Base-by-base conservation (phyloP, 129 eudicot genomes). In the Escallonia herrerae region DNA sequence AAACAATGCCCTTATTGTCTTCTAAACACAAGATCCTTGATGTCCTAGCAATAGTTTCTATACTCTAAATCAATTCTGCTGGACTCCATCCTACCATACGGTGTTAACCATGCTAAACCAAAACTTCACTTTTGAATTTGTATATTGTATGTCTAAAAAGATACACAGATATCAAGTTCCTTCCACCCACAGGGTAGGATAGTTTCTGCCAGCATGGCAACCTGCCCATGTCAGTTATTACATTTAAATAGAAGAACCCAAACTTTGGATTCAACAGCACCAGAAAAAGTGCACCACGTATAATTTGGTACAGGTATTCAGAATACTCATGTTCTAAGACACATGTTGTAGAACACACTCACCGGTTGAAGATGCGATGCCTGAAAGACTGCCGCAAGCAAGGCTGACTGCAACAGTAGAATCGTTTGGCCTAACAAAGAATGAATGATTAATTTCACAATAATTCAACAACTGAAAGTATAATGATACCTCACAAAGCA, bases 321-420 rank as follows among this genome's bases (percentile, higher is more conserved):
- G 33, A 22, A 22, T 22, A 22, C 33, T 22, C 33, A 22, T 22
- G 33, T 22, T 22, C 33, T 22, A 22, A 22, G 33, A 22, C 33
- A 22, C 33, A 22, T 22, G 33, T 22, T 22, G 33, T 22, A 22
- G 33, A 22, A 22, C 33, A 14, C 5, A 56, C 70, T 62, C 49
- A 87, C 94, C 94, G 69, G 97, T 87, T 43, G 95, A 91, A 72
- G 95, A 91, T 43, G 88, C 97, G 70, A 87, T 74, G 57, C 97
- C 96, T 22, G 96, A 87, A 56, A 91, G 86, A 83, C 95, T 87
- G 63, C 97, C 97, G 74, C 97, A 87, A 64, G 80, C 74, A 60
- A 91, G 90, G 78, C 95, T 91, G 67, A 83, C 94, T 71, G 70
- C 4, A 57, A 69, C 81, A 22, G 90, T 72, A 72, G 97, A 82